These are phyloP conservation scores for Geotrichum reessii DNA, from an alignment of 1,139 yeast species.

Conservation along the genomic window DNA sequence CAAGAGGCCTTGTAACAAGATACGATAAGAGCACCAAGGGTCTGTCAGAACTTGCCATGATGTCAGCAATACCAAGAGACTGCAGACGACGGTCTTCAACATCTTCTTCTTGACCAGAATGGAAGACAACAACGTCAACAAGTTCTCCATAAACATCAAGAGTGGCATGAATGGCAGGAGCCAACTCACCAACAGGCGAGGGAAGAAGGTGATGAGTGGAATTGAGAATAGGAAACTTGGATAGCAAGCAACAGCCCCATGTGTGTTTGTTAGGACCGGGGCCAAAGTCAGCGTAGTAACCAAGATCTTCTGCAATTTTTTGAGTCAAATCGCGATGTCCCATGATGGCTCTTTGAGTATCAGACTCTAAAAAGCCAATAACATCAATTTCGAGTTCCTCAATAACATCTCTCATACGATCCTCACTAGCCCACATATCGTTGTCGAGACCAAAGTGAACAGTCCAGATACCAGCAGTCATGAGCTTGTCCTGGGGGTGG, in stretches of 20 bases:
- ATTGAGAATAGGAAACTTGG: constrained; percentile 87
- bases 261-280: constrained; percentile 98
- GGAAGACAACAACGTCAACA: constrained; percentile 93
- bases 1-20: constrained; percentile 76
- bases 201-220: constrained; percentile 90
- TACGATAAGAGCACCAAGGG: constrained; percentile 84
- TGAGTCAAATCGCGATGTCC: constrained; percentile 94
- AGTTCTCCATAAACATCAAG: constrained; percentile 78
- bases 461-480: constrained; percentile 97
- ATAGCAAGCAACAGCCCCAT: constrained; percentile 91
- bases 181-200: constrained; percentile 94
- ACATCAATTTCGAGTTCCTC: constrained; percentile 84
- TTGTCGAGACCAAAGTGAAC: constrained; percentile 94
- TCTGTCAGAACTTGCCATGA: constrained; percentile 72
- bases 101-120: constrained; percentile 97
- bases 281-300: constrained; percentile 93
- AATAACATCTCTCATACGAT: constrained; percentile 77
- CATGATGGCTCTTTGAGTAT: constrained; percentile 88
- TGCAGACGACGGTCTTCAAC: constrained; percentile 88
- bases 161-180: constrained; percentile 97
- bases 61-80: constrained; percentile 64
- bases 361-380: constrained; percentile 84
- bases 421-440: constrained; percentile 97
- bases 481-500: constrained; percentile 66
- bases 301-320: constrained; percentile 83